Base-by-base conservation (phyloP, 2,329 filamentous ascomycete species). In the Dactylellina haptotyla region DNA sequence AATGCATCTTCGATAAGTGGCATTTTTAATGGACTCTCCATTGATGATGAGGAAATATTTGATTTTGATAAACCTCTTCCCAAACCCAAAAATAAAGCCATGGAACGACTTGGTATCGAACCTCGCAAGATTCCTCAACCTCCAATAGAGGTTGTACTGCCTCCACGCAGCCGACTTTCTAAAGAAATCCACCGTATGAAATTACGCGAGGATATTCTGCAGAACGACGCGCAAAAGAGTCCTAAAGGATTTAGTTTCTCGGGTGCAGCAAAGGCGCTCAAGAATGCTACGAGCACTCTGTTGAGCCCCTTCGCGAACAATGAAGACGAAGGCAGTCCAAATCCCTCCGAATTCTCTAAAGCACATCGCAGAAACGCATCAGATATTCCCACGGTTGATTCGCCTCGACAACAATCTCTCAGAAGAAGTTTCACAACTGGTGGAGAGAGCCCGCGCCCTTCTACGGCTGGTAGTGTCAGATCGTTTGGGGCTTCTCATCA, bases 401-500 rank as follows among this genome's bases (percentile, higher is more conserved):
- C 64, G 16, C 20, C 51, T n/a, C 25, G 48, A 26, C 30, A 26
- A 9, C 59, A 59, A n/a, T 16, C 65, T 9, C 59, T 72, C 59
- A 59, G 48, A 14, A 41, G 59, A 26, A 25, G 64, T 10, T 72
- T 72, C 59, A 58, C 37, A 18, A 34, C 26, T 3, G 16, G 30
- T 25, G 57, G 32, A 18, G 32, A 57, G 41, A 72, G 59, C 34
- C 39, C 59, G 6, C 58, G 61, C 12, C 69, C 69, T 1, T 73
- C 69, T 20, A 73, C 54, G 30, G 18, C 61, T 26, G 54, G 54
- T 73, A 73, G 61, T 50, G 51, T 48, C 61, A 61, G 41, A 25
- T 73, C 69, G 54, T 73, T 61, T n/a, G 69, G 61, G 23, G 45
- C 16, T 25, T 61, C 53, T 53, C 28, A 43, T 12, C 69, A 54